Evolutionary conservation across 805 yeast species (phyloP).

Genomic region (Millerago galiae): DNA sequence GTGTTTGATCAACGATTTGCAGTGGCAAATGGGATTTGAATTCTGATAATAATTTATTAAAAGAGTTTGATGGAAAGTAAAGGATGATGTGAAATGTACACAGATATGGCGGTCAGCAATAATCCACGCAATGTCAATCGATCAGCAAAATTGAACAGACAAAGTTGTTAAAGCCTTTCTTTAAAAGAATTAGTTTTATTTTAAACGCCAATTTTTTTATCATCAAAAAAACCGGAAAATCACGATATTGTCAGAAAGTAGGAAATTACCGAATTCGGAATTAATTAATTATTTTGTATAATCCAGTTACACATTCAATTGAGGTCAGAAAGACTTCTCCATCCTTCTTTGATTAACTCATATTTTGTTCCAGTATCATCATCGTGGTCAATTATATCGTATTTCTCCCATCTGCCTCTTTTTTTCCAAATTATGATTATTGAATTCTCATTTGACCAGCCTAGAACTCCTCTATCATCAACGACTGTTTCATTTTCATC

Average conservation of each 20-base stretch:
- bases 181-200: background rate
- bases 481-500: conserved; percentile 22
- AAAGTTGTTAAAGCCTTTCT: background rate
- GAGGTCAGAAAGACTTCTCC: conserved; percentile 45
- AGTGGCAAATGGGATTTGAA: background rate
- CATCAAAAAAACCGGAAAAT: background rate
- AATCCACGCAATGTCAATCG: background rate
- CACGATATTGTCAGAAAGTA: background rate
- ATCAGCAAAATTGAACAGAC: background rate
- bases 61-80: no score
- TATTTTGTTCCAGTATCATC: conserved; percentile 32
- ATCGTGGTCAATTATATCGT: conserved; percentile 51
- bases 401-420: conserved; percentile 82
- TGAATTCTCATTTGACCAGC: conserved; percentile 69
- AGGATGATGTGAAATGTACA: no score
- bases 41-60: background rate
- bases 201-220: background rate
- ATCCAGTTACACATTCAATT: conserved; percentile 1
- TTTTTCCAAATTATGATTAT: conserved; percentile 70
- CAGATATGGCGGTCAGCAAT: no score
- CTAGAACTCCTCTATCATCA: conserved; percentile 43
- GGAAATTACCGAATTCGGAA: background rate
- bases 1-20: background rate
- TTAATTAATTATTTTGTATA: background rate
- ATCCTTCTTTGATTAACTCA: conserved; percentile 62